Conservation (phyloP, 495 filamentous ascomycete genomes). For the Penicillium alfredii region DNA sequence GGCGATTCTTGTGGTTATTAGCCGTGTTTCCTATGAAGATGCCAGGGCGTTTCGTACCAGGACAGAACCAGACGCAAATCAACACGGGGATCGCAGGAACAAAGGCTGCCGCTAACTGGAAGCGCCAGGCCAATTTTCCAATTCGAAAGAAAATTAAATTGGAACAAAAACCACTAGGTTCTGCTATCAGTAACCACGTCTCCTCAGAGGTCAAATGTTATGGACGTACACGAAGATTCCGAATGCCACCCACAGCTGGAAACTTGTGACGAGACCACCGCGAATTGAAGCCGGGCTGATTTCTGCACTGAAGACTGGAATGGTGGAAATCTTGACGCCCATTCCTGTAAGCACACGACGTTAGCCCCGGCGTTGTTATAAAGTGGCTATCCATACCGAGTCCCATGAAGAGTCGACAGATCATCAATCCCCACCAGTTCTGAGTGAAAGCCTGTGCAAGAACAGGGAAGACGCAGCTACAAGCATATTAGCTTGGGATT, state of each 20-base stretch:
- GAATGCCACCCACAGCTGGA: constrained; percentile 49
- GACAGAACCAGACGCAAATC: constrained; percentile 57
- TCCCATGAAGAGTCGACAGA: constrained; percentile 51
- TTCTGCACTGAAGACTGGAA: constrained; percentile 58
- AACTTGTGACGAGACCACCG: constrained; percentile 55
- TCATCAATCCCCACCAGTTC: constrained; percentile 53
- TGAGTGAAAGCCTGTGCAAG: constrained; percentile 49
- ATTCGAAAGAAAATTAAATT: constrained; percentile 18
- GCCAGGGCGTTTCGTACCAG: constrained; percentile 21
- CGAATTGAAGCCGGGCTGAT: constrained; percentile 52
- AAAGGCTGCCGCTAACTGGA: constrained; percentile 58
- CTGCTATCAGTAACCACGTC: neutral
- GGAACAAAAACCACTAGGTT: constrained; percentile 35
- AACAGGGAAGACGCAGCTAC: constrained; percentile 44
- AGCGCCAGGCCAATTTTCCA: constrained; percentile 46
- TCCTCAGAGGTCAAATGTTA: constrained; percentile 47
- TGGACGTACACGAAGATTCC: constrained; percentile 53
- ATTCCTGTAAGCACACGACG: constrained; percentile 44
- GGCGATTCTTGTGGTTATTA: constrained; percentile 45
- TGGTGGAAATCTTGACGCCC: constrained; percentile 53
- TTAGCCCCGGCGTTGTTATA: neutral
- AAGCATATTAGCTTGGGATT: neutral
- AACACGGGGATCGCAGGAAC: constrained; percentile 59
- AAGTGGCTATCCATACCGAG: constrained; percentile 2
- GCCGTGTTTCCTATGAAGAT: neutral